A percentile compares a stretch with the other conserved stretches of the same genome.
These are phyloP conservation scores for Aspergillus uvarum DNA, from an alignment of 2,329 filamentous ascomycete genomes.

Conservation along the genomic window DNA sequence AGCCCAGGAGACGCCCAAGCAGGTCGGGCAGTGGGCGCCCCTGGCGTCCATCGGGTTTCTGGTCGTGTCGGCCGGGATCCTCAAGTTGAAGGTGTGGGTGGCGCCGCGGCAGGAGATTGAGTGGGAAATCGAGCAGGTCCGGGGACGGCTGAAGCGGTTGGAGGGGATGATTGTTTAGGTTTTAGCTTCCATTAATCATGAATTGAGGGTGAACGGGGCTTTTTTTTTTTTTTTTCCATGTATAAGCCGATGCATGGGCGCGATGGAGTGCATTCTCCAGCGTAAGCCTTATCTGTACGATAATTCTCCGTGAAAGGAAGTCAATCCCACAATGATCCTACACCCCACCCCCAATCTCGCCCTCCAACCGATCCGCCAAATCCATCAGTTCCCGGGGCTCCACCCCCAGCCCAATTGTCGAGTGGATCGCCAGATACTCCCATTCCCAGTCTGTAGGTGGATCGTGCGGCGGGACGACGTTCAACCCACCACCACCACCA, in stretches of 20 bases:
- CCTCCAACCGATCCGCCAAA: conserved; percentile 27
- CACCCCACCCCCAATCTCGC: no score
- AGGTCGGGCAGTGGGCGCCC: conserved; percentile 35
- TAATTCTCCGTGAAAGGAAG: no score
- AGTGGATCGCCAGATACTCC: conserved; percentile 24
- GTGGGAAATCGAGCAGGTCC: conserved; percentile 26
- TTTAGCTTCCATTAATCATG: no score
- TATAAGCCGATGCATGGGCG: no score
- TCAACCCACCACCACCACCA: no score
- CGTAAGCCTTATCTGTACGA: no score
- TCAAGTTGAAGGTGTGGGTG: conserved; percentile 28
- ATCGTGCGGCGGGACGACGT: no score
- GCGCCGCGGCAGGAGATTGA: conserved; percentile 31
- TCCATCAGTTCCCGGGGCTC: conserved; percentile 24
- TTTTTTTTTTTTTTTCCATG: no score
- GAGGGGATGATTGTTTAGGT: background rate
- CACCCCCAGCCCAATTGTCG: conserved; percentile 23
- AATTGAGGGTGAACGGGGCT: no score
- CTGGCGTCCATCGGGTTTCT: conserved; percentile 30
- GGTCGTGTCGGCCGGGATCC: conserved; percentile 27
- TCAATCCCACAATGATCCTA: no score
- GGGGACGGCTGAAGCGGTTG: conserved; percentile 6
- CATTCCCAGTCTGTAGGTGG: conserved; percentile 24
- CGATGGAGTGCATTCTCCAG: no score
- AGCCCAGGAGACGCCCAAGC: conserved; percentile 27